Evolutionary conservation across 495 filamentous ascomycete genomes (phyloP).

Genomic region (Platismatia glauca): DNA sequence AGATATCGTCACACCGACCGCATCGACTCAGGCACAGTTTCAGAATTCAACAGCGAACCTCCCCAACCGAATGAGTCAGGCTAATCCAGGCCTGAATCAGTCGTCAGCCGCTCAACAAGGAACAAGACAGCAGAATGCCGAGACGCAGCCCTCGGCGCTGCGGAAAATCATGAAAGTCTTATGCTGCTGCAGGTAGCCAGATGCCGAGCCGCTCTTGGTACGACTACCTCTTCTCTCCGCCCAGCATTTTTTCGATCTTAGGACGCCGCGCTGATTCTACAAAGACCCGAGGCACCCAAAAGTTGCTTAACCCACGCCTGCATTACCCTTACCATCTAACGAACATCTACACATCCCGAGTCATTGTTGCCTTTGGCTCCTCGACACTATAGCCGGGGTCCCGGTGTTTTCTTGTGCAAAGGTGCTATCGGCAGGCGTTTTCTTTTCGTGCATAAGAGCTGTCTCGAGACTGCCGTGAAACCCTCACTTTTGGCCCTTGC

Average conservation of each 20-base stretch:
- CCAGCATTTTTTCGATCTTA: neutral
- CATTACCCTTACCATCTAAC: neutral
- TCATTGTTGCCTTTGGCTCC: neutral
- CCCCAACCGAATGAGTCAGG: constrained; percentile 53
- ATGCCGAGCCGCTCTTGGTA: neutral
- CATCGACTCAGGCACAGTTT: constrained; percentile 83
- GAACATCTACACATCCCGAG: neutral
- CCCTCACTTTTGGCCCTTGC: constrained; percentile 7
- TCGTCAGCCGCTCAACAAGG: constrained; percentile 35
- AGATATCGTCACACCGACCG: constrained; percentile 67
- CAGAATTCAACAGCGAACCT: constrained; percentile 82
- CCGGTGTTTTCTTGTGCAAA: neutral
- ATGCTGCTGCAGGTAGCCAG: constrained; percentile 61
- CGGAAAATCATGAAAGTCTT: constrained; percentile 73
- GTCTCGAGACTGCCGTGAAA: neutral
- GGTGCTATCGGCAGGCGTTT: neutral
- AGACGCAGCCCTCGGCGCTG: constrained; percentile 42
- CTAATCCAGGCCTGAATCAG: constrained; percentile 46
- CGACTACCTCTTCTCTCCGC: neutral
- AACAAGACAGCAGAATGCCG: constrained; percentile 33
- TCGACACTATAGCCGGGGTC: neutral
- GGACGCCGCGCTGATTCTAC: neutral
- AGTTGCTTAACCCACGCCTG: neutral
- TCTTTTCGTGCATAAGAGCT: constrained; percentile 4
- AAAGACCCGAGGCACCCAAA: neutral